Conservation (phyloP, 176 grass and related monocot genomes). For the Oryza australiensis region DNA sequence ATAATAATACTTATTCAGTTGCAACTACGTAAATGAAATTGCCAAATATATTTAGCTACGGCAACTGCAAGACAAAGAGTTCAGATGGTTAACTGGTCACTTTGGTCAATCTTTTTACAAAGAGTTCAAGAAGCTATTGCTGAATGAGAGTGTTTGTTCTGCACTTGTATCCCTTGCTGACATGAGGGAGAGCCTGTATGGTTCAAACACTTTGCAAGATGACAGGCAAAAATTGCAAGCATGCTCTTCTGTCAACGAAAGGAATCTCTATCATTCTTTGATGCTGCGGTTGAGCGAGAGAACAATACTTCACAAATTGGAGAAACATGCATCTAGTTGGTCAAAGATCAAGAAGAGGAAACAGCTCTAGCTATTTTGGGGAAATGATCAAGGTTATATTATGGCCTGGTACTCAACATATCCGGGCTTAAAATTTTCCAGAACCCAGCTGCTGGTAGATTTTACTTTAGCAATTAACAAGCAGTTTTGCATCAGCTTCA, state of each 20-base stretch:
- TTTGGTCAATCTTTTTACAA: no score
- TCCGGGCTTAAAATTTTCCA: neutral
- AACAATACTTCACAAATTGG: slow-evolving; percentile 65
- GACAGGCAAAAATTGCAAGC: slow-evolving; percentile 40
- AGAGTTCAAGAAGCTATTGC: slow-evolving; percentile 63
- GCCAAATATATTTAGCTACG: no score
- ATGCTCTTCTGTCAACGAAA: slow-evolving; percentile 50
- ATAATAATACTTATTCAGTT: no score
- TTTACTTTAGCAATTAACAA: neutral
- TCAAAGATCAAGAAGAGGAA: slow-evolving; percentile 70
- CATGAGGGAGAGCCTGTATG: slow-evolving; percentile 71
- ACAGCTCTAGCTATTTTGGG: slow-evolving; percentile 21
- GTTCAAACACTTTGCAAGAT: slow-evolving; percentile 48
- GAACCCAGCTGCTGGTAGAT: neutral
- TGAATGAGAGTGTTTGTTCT: slow-evolving; percentile 50
- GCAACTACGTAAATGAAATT: no score
- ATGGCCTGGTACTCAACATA: neutral
- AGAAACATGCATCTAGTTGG: slow-evolving; percentile 46
- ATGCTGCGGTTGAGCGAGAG: slow-evolving; percentile 70
- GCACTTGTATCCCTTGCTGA: slow-evolving; percentile 68
- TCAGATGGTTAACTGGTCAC: no score
- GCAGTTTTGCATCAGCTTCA: neutral
- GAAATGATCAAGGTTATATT: neutral
- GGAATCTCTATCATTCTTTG: slow-evolving; percentile 73
- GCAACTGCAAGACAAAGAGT: no score